Evolutionary conservation across 306 rosid genomes (phyloP).

Genomic region (Geum urbanum): DNA sequence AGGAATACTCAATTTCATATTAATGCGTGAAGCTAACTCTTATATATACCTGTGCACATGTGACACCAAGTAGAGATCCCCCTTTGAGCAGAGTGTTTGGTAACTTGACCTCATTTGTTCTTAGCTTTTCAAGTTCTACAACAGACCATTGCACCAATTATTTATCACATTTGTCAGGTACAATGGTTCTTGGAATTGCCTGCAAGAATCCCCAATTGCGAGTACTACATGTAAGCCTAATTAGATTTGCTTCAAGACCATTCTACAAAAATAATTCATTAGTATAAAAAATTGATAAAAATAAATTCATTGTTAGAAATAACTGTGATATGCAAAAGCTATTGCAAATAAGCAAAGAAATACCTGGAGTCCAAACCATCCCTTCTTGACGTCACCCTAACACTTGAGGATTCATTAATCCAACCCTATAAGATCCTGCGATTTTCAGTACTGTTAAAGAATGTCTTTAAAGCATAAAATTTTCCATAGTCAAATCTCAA

Average conservation of each 20-base stretch:
- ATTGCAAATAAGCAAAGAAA: not conserved
- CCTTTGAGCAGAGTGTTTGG: slow-evolving; percentile 38
- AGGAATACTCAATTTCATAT: too few relatives aligned
- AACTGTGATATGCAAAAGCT: not conserved
- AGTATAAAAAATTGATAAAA: not conserved
- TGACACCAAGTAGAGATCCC: slow-evolving; percentile 43
- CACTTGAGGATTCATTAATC: slow-evolving; percentile 75
- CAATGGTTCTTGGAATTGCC: slow-evolving; percentile 68
- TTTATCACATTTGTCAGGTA: slow-evolving; percentile 62
- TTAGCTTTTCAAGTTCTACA: slow-evolving; percentile 50
- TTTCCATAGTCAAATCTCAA: slow-evolving; percentile 81
- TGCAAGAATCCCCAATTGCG: too few relatives aligned
- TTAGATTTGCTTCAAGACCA: too few relatives aligned
- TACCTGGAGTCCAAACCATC: slow-evolving; percentile 95
- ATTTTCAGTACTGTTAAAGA: slow-evolving; percentile 47
- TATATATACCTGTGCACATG: slow-evolving; percentile 57
- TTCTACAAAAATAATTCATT: not conserved
- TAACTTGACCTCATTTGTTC: slow-evolving; percentile 36
- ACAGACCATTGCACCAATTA: slow-evolving; percentile 82
- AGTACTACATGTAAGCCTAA: too few relatives aligned
- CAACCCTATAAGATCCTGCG: slow-evolving; percentile 79
- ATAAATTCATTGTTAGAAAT: not conserved
- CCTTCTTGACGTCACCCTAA: slow-evolving; percentile 54
- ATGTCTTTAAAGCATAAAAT: slow-evolving; percentile 74
- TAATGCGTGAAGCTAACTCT: too few relatives aligned